These are phyloP conservation scores for Podila horticola DNA, from an alignment of 192 early-diverging fungal genomes.

Conservation along the genomic window DNA sequence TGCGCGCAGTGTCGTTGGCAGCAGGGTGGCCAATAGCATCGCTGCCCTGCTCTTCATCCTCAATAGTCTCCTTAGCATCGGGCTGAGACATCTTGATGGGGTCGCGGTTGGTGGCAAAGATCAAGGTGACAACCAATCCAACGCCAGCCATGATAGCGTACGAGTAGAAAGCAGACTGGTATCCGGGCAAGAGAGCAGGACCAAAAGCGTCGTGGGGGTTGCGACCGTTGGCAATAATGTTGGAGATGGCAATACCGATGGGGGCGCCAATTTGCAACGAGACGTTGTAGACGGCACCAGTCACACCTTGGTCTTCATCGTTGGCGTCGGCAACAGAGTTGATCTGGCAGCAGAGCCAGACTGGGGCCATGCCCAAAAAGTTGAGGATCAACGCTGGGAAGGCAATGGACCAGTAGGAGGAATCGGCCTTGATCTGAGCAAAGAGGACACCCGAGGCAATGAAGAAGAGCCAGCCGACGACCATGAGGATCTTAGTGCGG, in stretches of 20 bases:
- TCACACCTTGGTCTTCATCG: conserved; percentile 10
- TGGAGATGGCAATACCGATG: conserved; percentile 45
- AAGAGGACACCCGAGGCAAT: conserved; percentile 14
- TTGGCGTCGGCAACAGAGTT: conserved; percentile 7
- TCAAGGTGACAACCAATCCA: conserved; percentile 15
- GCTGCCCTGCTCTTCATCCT: neutral
- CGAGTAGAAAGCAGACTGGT: conserved; percentile 20
- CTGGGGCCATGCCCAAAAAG: conserved; percentile 1
- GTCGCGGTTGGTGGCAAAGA: conserved; percentile 22
- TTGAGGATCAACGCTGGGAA: conserved; percentile 14
- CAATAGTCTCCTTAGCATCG: neutral
- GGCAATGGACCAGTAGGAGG: conserved; percentile 10
- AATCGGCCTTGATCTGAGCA: conserved; percentile 5
- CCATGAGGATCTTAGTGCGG: conserved; percentile 8
- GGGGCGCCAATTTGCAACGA: conserved; percentile 41
- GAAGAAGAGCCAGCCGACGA: conserved; percentile 9
- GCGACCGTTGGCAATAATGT: conserved; percentile 28
- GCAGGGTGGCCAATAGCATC: conserved; percentile 7
- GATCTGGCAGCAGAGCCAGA: conserved; percentile 17
- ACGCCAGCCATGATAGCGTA: conserved; percentile 16
- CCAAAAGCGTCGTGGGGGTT: conserved; percentile 18
- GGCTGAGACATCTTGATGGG: conserved; percentile 12
- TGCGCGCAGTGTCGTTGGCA: conserved; percentile 4
- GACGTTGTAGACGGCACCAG: conserved; percentile 31
- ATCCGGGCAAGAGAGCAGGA: conserved; percentile 9